Conservation (phyloP, 345 rosid genomes). For the Citrus glauca region DNA sequence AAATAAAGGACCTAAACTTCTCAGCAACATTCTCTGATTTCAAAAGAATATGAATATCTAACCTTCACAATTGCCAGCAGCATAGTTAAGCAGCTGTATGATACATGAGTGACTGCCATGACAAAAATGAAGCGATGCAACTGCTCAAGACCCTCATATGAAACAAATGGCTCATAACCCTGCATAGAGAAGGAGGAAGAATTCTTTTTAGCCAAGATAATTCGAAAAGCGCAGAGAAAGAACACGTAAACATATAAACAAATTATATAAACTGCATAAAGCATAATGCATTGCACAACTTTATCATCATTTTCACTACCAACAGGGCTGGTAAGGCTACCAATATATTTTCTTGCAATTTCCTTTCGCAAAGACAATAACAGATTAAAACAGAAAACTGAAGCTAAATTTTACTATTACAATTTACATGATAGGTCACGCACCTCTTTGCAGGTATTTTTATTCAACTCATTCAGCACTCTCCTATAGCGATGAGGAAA, state of each 20-base stretch:
- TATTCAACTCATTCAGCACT: conserved; percentile 38
- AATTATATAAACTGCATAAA: not conserved
- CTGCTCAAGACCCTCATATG: conserved; percentile 88
- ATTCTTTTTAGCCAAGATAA: not conserved
- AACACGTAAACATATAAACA: not conserved
- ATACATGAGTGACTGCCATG: conserved; percentile 93
- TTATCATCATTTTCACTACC: not conserved
- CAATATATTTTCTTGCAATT: not conserved
- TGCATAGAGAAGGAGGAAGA: conserved; percentile 23
- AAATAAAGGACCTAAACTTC: not conserved
- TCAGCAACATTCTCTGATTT: not conserved
- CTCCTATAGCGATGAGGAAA: conserved; percentile 45
- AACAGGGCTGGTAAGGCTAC: not conserved
- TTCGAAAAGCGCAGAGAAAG: conserved; percentile 1
- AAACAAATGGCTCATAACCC: conserved; percentile 92
- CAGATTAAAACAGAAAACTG: not conserved
- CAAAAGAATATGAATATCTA: not conserved
- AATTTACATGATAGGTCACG: conserved; percentile 15
- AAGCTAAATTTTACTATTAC: not conserved
- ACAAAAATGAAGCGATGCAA: conserved; percentile 96
- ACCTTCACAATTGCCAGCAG: conserved; percentile 94
- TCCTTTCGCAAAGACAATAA: not conserved
- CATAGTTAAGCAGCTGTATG: conserved; percentile 97
- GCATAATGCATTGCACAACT: not conserved
- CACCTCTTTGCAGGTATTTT: conserved; percentile 73